Evolutionary conservation across 2,329 filamentous ascomycete species (phyloP).

Genomic region (Trichoderma sp.): DNA sequence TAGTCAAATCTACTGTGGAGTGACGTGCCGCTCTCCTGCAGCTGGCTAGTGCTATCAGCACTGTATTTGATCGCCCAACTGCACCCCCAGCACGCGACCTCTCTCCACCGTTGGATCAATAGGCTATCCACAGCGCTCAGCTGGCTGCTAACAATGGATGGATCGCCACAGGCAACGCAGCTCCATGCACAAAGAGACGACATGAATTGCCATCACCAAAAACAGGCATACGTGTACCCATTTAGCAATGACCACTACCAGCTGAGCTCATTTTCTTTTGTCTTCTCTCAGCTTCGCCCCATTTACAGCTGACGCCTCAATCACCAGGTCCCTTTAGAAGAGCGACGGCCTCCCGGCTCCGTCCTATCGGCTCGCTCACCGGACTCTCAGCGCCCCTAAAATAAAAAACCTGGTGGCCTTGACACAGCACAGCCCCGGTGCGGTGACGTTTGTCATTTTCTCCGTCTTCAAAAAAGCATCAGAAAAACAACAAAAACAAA

Average conservation of each 20-base stretch:
- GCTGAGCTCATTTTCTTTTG: not conserved
- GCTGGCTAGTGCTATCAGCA: not conserved
- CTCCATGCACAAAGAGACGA: not conserved
- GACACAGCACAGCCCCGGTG: constrained; percentile 19
- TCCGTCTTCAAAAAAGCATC: not conserved
- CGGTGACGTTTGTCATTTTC: constrained; percentile 18
- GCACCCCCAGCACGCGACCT: not conserved
- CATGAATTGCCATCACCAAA: not conserved
- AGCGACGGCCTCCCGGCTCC: not conserved
- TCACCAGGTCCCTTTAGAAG: not conserved
- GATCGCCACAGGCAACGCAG: not conserved
- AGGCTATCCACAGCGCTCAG: not conserved
- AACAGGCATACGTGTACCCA: constrained; percentile 1
- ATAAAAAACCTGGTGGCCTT: constrained; percentile 10
- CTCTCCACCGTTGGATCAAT: not conserved
- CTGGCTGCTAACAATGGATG: not conserved
- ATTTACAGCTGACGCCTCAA: constrained; percentile 13
- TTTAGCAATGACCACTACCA: not conserved
- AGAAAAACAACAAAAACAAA: not conserved
- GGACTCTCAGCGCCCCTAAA: constrained; percentile 8
- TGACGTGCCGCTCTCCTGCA: not conserved
- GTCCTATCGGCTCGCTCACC: constrained; percentile 14
- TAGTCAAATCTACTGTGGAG: not conserved
- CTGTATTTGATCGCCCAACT: not conserved
- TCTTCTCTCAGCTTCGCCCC: constrained; percentile 5